These are phyloP conservation scores for Penicillium sp. DNA, from an alignment of 2,329 filamentous ascomycete species.

Conservation along the genomic window DNA sequence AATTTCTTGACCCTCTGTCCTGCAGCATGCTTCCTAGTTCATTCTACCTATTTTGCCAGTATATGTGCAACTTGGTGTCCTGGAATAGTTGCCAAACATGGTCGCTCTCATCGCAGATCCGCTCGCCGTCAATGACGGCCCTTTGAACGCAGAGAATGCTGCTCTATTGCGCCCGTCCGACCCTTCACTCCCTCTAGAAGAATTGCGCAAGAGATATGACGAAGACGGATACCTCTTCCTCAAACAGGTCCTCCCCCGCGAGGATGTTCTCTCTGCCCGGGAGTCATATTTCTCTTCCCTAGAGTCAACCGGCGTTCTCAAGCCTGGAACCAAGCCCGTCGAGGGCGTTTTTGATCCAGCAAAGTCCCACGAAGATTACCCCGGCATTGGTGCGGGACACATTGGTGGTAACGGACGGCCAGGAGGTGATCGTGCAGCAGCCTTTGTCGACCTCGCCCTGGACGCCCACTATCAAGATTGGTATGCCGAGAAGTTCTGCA, in stretches of 20 bases:
- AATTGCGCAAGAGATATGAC: constrained; percentile 55
- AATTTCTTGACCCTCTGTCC: neutral
- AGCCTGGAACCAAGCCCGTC: constrained; percentile 58
- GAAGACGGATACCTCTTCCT: constrained; percentile 63
- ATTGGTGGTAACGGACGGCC: constrained; percentile 54
- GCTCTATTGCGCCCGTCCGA: constrained; percentile 52
- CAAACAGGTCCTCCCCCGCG: constrained; percentile 60
- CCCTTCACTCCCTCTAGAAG: constrained; percentile 54
- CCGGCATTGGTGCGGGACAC: constrained; percentile 61
- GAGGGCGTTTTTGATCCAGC: constrained; percentile 60
- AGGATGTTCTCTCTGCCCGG: constrained; percentile 60
- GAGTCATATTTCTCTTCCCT: constrained; percentile 61
- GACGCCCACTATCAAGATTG: constrained; percentile 60
- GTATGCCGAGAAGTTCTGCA: constrained; percentile 62
- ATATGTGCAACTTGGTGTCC: too few relatives aligned
- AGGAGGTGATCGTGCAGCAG: constrained; percentile 50
- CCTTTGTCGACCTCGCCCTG: constrained; percentile 59
- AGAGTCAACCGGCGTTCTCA: constrained; percentile 62
- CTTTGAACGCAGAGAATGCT: constrained; percentile 54
- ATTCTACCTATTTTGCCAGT: neutral
- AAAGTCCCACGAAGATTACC: constrained; percentile 53
- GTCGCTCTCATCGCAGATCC: constrained; percentile 29
- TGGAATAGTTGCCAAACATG: constrained; percentile 20
- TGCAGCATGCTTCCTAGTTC: neutral
- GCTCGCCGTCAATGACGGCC: constrained; percentile 55